Evolutionary conservation across 169 alveolate species (phyloP), one percentile per base, ranked within the genome.

Genomic region (Plasmodium ovale): DNA sequence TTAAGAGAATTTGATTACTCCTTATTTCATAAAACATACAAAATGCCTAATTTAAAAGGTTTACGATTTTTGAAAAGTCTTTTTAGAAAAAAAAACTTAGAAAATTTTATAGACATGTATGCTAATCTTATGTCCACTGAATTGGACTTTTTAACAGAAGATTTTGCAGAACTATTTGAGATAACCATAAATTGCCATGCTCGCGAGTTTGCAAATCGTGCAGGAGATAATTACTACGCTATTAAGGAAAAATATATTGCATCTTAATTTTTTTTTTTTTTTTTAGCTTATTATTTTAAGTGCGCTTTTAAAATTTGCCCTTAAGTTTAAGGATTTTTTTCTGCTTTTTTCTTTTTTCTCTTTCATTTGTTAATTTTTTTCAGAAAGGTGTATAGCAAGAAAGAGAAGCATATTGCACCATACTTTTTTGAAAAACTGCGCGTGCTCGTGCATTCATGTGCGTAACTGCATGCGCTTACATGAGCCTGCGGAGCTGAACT

Each of bases 71-170:
- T 79, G 29, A 79, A 79, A 79, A 67, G 44, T 21, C 77, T 79
- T 49, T 79, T 79, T 42, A 47, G 33, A 56, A 79, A 3, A 64
- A 79, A 79, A 58, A 79, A 64, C 59, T 79, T 79, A 16, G 59
- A 47, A 12, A 64, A 79, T 68, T 79, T 79, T 79, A 56, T 79
- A 79, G 58, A 27, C 25, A 29, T 79, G 82, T 49, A 79, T 79
- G 35, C 25, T 25, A 16, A 31, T 27, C 79, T 35, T 19, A 49
- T 79, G 16, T 62, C 69, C 25, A 62, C 82, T 23, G 89, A 79
- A 64, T 6, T 79, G 33, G 37, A 6, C 56, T 79, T 79, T 29
- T 79, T 79, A 51, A n/a, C 29, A 23, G 70, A 49, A 23, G 79
- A 51, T 79, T 79, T 79, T 44, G 33, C 16, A n/a, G 62, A 79